Percentiles rank a stretch among this genome's conserved stretches.
These are phyloP conservation scores for Zygoascus sp. DNA, from an alignment of 1,139 yeast species.

Conservation along the genomic window DNA sequence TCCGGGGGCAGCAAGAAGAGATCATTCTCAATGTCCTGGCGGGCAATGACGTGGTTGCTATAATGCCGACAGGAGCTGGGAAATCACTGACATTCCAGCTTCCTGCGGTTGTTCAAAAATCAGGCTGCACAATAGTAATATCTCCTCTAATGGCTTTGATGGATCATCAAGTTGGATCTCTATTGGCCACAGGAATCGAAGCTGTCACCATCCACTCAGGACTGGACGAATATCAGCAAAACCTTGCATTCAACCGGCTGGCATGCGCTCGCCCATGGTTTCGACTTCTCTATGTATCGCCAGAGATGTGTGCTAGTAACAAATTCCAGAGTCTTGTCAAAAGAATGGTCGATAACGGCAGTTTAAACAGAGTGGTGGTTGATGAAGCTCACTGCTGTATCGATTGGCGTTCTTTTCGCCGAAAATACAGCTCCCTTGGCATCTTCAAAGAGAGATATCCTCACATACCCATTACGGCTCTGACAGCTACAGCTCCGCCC, in stretches of 20 bases:
- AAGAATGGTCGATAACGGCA: conserved; percentile 49
- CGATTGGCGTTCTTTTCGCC: conserved; percentile 98
- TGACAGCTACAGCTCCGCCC: conserved; percentile 96
- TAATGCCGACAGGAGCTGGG: conserved; percentile 99
- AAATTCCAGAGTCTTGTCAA: conserved; percentile 64
- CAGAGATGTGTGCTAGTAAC: conserved; percentile 82
- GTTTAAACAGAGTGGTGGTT: conserved; percentile 80
- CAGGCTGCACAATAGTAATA: conserved; percentile 62
- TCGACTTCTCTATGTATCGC: conserved; percentile 74
- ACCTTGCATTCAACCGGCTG: conserved; percentile 35
- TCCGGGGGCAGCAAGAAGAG: conserved; percentile 79
- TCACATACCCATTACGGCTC: conserved; percentile 84
- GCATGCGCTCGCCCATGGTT: conserved; percentile 54
- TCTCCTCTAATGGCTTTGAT: conserved; percentile 93
- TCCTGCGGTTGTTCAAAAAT: conserved; percentile 69
- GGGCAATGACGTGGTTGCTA: conserved; percentile 85
- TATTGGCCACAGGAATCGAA: conserved; percentile 56
- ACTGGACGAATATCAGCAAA: conserved; percentile 41
- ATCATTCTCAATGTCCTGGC: conserved; percentile 77
- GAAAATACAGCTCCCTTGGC: conserved; percentile 83
- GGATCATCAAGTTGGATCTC: conserved; percentile 94
- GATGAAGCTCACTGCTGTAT: conserved; percentile 99
- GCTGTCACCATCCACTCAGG: conserved; percentile 94
- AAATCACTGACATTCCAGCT: conserved; percentile 93
- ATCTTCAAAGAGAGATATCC: conserved; percentile 72